A percentile compares a stretch with the other conserved stretches of the same genome.
Evolutionary conservation across 1,284 basidiomycete species (phyloP).

Genomic region (Cystobasidiaceae sp.): DNA sequence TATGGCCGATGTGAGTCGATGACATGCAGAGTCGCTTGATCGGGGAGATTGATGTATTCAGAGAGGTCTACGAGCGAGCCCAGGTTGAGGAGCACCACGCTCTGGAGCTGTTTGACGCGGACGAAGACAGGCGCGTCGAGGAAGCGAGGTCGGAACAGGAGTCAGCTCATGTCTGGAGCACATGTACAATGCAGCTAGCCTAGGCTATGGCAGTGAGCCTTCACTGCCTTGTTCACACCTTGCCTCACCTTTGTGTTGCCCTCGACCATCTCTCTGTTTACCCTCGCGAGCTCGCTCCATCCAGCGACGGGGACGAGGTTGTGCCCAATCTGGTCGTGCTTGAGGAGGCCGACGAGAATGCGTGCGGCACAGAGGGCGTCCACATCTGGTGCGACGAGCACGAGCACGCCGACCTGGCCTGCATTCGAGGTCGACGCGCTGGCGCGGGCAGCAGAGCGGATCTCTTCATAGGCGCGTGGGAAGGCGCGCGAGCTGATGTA

Average conservation of each 20-base stretch:
- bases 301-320: constrained; percentile 88
- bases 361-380: constrained; percentile 83
- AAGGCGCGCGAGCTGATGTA: constrained; percentile 24
- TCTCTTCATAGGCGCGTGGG: constrained; percentile 19
- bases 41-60: constrained; percentile 48
- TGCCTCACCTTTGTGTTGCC: constrained; percentile 22
- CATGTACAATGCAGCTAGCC: neutral
- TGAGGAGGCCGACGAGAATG: constrained; percentile 83
- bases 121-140: no score
- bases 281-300: constrained; percentile 65
- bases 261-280: constrained; percentile 45
- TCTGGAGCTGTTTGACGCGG: constrained; percentile 70
- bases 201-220: neutral
- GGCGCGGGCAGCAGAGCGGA: constrained; percentile 11
- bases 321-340: constrained; percentile 88
- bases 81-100: constrained; percentile 86
- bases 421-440: constrained; percentile 3
- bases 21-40: constrained; percentile 61
- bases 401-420: constrained; percentile 53
- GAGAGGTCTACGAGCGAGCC: constrained; percentile 82
- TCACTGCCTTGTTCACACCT: neutral
- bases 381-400: constrained; percentile 81
- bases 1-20: constrained; percentile 91
- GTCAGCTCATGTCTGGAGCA: no score
- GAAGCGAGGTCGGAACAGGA: no score